Evolutionary conservation across 2,329 filamentous ascomycete species (phyloP), one percentile per base, ranked within the genome.

Genomic region (Lecanosticta acicola): DNA sequence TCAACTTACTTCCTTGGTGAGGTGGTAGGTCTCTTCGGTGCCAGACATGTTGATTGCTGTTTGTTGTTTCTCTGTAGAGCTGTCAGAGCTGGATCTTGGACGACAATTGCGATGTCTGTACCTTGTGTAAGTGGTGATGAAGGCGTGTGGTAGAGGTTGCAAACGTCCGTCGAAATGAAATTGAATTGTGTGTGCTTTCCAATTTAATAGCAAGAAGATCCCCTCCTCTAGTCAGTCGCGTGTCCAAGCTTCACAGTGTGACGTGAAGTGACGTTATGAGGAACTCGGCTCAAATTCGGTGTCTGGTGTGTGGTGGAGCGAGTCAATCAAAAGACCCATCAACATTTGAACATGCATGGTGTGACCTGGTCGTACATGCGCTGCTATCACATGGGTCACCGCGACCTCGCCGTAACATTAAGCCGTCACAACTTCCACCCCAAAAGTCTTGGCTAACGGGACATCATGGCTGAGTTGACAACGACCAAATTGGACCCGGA

Each of bases 401-500:
- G 24, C 24, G 24, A 29, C 11, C 24, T 29, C 24, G 24, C 24
- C 24, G 11, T 29, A n/a, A n/a, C n/a, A n/a, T n/a, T n/a, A n/a
- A n/a, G n/a, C n/a, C n/a, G n/a, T n/a, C n/a, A n/a, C n/a, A n/a
- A n/a, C n/a, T n/a, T n/a, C n/a, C n/a, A n/a, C n/a, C n/a, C n/a
- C n/a, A n/a, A n/a, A n/a, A n/a, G n/a, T n/a, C n/a, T n/a, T n/a
- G n/a, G n/a, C n/a, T n/a, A n/a, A n/a, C n/a, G n/a, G n/a, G 13
- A 13, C 32, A 13, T 14, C 32, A 72, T 73, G 70, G 69, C 71
- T 39, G 70, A 73, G 56, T 65, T 71, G 42, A 68, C 79, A 45
- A 79, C 79, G 45, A 79, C 79, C 41, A 83, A 81, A 67, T 77
- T 90, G 57, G 84, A 86, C 60, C 83, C 86, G 56, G 81, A 83